phyloP scores from a whole-genome alignment of 2,329 filamentous ascomycete genomes.

The Fusarium humuli region DNA sequence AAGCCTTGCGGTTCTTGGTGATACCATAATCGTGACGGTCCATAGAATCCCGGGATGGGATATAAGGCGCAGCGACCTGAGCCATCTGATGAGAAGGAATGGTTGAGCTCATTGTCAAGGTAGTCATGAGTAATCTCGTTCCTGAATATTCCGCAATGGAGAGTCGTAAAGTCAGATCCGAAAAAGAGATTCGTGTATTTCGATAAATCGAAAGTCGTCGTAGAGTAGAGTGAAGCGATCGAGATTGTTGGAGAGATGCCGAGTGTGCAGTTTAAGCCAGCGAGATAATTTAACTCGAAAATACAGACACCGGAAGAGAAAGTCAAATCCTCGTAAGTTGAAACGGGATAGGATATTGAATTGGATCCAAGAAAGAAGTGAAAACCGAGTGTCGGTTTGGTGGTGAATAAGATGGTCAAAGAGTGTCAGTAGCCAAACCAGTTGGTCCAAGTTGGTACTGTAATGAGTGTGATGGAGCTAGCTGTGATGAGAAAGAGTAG shows the following conservation, averaged over 20 bases:
- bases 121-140: slow-evolving; percentile 31
- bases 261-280: slow-evolving; percentile 42
- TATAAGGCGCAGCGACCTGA: slow-evolving; percentile 59
- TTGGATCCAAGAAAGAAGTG: slow-evolving; percentile 8
- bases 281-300: slow-evolving; percentile 45
- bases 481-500: slow-evolving; percentile 54
- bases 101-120: slow-evolving; percentile 34
- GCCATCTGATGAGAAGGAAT: slow-evolving; percentile 66
- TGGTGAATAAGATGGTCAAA: slow-evolving; percentile 49
- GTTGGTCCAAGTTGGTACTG: slow-evolving; percentile 58
- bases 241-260: slow-evolving; percentile 36
- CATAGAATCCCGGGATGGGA: slow-evolving; percentile 64
- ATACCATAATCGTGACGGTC: slow-evolving; percentile 70
- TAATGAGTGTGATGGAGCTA: slow-evolving; percentile 49
- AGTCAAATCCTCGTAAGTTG: slow-evolving; percentile 9
- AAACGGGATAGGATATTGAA: slow-evolving; percentile 21
- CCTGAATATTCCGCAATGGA: slow-evolving; percentile 37
- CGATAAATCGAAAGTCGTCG: slow-evolving; percentile 36
- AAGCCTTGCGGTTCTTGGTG: slow-evolving; percentile 74
- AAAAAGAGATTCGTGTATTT: slow-evolving; percentile 33
- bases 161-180: slow-evolving; percentile 9
- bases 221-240: slow-evolving; percentile 33
- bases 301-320: slow-evolving; percentile 38
- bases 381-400: slow-evolving; percentile 28
- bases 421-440: slow-evolving; percentile 69